Conservation (phyloP, 352 stramenopile genomes). For the Globisporangium ultimum region DNA sequence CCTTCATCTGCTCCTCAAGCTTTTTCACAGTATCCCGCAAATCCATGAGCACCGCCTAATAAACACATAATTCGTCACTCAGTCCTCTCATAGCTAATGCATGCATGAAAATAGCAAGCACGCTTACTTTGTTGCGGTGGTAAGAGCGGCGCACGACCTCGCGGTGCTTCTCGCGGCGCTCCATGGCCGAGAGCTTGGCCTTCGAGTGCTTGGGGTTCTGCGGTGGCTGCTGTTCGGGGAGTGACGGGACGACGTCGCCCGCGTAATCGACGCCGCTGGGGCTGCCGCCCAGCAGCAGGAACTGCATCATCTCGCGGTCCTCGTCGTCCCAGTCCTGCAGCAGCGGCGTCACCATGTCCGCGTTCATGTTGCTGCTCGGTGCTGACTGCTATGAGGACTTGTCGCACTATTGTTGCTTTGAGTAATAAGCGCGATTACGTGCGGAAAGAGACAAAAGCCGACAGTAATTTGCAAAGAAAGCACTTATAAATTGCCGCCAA, state of each 20-base stretch:
- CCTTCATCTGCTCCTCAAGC: conserved; percentile 47
- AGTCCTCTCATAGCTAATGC: too few relatives aligned
- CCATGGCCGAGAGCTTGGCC: conserved; percentile 42
- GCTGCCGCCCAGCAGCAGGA: conserved; percentile 10
- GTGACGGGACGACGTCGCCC: background rate
- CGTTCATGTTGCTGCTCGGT: too few relatives aligned
- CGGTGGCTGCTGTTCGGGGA: background rate
- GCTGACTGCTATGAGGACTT: too few relatives aligned
- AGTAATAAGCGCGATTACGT: too few relatives aligned
- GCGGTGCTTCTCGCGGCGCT: conserved; percentile 57
- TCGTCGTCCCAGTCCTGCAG: conserved; percentile 14
- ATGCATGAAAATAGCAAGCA: background rate
- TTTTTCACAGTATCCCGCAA: conserved; percentile 49
- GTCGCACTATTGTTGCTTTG: too few relatives aligned
- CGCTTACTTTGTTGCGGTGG: conserved; percentile 62
- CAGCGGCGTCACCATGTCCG: background rate
- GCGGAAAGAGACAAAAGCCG: too few relatives aligned
- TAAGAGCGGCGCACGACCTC: conserved; percentile 77
- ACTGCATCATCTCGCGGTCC: conserved; percentile 14
- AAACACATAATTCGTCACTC: background rate
- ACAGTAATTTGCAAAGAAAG: too few relatives aligned
- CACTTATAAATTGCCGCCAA: too few relatives aligned
- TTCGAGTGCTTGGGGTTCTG: conserved; percentile 4
- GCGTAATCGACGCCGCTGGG: conserved; percentile 8
- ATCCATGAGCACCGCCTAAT: conserved; percentile 43